Conservation (phyloP, 306 rosid species). For the Lablab purpureus region DNA sequence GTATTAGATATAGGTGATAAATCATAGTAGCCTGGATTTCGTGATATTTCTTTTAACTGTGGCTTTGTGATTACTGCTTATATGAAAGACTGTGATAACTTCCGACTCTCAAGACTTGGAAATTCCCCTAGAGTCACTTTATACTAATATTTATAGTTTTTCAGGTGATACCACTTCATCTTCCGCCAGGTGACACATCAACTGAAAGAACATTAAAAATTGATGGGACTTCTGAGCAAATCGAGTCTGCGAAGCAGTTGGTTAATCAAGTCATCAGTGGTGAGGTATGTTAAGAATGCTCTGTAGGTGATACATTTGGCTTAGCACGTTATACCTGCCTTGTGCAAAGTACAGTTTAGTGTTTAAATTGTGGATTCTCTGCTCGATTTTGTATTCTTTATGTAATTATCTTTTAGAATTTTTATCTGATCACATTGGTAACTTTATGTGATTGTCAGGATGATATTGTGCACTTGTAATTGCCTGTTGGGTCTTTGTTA, state of each 20-base stretch:
- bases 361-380: not conserved
- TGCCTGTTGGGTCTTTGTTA: not conserved
- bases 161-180: conserved; percentile 97
- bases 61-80: not conserved
- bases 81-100: not conserved
- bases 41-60: not conserved
- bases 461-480: conserved; percentile 17
- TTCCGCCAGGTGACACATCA: conserved; percentile 96
- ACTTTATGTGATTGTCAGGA: conserved; percentile 31
- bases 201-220: conserved; percentile 84
- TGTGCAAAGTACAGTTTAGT: conserved; percentile 33
- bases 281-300: conserved; percentile 70
- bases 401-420: not conserved
- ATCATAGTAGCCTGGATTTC: not conserved
- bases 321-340: conserved; percentile 42
- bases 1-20: not conserved
- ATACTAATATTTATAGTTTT: not conserved
- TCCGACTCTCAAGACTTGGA: not conserved
- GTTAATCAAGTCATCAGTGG: conserved; percentile 86
- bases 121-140: not conserved
- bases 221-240: conserved; percentile 90
- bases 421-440: conserved; percentile 14
- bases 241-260: conserved; percentile 87
- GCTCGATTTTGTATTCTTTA: conserved; percentile 6
- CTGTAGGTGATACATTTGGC: conserved; percentile 44